These are phyloP conservation scores for Dendrostoma leiphaemia DNA, from an alignment of 2,329 filamentous ascomycete genomes.

Conservation along the genomic window DNA sequence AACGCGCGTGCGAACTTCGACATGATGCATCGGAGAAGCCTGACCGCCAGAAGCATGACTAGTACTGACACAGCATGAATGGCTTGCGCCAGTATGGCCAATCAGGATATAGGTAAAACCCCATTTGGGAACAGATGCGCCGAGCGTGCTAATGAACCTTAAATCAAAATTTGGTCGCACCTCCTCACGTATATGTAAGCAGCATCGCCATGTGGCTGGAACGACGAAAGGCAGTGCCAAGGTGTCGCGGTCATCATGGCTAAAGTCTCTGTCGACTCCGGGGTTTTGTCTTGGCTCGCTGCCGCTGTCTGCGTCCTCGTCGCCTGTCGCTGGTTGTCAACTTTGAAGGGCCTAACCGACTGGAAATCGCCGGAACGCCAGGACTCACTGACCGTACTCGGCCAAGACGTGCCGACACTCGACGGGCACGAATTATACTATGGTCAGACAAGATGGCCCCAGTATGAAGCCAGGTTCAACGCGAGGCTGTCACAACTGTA, in stretches of 20 bases:
- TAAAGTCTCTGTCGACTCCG: background rate
- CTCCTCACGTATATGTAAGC: too few relatives aligned
- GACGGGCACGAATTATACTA: slow-evolving; percentile 12
- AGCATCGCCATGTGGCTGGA: too few relatives aligned
- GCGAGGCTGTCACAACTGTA: slow-evolving; percentile 9
- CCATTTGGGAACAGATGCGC: background rate
- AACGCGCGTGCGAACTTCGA: too few relatives aligned
- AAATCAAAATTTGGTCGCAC: too few relatives aligned
- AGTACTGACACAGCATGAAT: background rate
- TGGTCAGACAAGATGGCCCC: slow-evolving; percentile 5
- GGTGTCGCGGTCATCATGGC: background rate
- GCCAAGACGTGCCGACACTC: background rate
- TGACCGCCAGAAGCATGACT: too few relatives aligned
- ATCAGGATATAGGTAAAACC: background rate
- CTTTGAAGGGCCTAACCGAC: background rate
- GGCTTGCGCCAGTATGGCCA: background rate
- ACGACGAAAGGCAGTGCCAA: background rate
- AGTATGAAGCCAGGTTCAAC: slow-evolving; percentile 16
- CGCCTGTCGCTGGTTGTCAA: background rate
- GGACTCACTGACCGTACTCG: background rate
- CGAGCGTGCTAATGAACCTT: background rate
- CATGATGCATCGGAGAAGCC: too few relatives aligned
- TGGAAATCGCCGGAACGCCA: too few relatives aligned
- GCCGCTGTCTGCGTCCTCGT: background rate
- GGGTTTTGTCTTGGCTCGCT: background rate